A percentile compares a stretch with the other conserved stretches of the same genome.
phyloP scores from a whole-genome alignment of 768 basidiomycete species.

The Macrolepiota dolichaula region DNA sequence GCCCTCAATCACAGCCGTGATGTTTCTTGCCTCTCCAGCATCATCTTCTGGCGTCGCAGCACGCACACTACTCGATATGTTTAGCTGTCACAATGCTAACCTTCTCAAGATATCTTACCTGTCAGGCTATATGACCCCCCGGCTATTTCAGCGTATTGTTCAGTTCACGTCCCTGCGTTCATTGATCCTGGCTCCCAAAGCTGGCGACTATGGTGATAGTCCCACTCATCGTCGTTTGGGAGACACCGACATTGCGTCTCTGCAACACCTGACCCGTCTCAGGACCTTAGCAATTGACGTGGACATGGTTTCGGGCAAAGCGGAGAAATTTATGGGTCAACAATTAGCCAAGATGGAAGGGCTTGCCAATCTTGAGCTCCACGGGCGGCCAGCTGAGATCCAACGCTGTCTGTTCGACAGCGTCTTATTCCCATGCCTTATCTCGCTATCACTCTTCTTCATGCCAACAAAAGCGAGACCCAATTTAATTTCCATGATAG shows the following conservation, averaged over 20 bases:
- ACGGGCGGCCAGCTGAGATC: not conserved
- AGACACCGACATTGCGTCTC: not conserved
- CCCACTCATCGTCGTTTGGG: not conserved
- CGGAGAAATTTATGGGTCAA: not conserved
- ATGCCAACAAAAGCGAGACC: not conserved
- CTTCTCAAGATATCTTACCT: not conserved
- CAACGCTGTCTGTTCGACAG: not conserved
- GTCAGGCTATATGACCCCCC: too few species aligned
- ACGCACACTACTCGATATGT: not conserved
- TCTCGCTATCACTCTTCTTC: not conserved
- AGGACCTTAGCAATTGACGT: not conserved
- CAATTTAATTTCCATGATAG: not conserved
- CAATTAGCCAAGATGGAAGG: not conserved
- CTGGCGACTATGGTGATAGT: not conserved
- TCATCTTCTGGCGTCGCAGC: not conserved
- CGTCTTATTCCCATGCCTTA: not conserved
- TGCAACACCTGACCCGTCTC: not conserved
- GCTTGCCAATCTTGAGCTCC: not conserved
- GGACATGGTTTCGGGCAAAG: not conserved
- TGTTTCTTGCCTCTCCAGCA: too few species aligned
- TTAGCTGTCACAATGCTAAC: not conserved
- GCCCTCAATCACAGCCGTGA: not conserved
- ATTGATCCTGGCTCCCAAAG: not conserved
- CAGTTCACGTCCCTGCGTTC: not conserved
- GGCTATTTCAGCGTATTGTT: not conserved